Base-by-base conservation (phyloP, 116 monocot genomes). In the Posidonia oceanica region DNA sequence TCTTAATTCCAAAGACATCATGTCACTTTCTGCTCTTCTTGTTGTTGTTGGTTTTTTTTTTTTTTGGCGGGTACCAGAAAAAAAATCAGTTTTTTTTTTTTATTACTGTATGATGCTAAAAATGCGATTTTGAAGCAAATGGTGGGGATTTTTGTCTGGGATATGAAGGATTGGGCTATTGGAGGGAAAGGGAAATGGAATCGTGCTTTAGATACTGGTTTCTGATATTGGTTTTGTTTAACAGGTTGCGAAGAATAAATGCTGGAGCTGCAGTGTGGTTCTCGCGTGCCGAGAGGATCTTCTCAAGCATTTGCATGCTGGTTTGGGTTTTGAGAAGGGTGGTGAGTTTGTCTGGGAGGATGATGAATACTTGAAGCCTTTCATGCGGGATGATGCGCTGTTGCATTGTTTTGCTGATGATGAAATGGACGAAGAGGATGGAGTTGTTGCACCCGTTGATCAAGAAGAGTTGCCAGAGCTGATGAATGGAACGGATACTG, bases 341-440 rank as follows among this genome's bases (percentile, higher is more conserved):
- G 64, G 69, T 18, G 66, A 73, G 48, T 53, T 74, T 54, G 63
- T 63, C 64, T 93, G 93, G 93, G 85, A 86, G 15, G 76, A 93
- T 76, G 98, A 90, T 17, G 37, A 39, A 18, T 93, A 90, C 76
- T 52, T 99, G 61, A 93, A 86, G 71, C 98, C 98, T 37, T 88
- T 84, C 70, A 68, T 90, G 78, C 75, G 36, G 48, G 90, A 93
- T 73, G 98, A 99, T 80, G 71, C 86, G 17, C 78, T 99, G 37
- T 75, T 99, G 70, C 83, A 90, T 71, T 82, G 83, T 78, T 89
- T 99, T 76, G 72, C 77, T 4, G 77, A 81, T 44, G 78, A 67
- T 59, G 88, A 84, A 18, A 80, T 82, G 29, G 90, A 85, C 6
- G 87, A 93, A 16, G 88, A 90, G 37, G 86, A 90, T 20, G 73